These are phyloP conservation scores for Wickerhamomyces subpelliculosus DNA, from an alignment of 805 yeast species.

Conservation along the genomic window DNA sequence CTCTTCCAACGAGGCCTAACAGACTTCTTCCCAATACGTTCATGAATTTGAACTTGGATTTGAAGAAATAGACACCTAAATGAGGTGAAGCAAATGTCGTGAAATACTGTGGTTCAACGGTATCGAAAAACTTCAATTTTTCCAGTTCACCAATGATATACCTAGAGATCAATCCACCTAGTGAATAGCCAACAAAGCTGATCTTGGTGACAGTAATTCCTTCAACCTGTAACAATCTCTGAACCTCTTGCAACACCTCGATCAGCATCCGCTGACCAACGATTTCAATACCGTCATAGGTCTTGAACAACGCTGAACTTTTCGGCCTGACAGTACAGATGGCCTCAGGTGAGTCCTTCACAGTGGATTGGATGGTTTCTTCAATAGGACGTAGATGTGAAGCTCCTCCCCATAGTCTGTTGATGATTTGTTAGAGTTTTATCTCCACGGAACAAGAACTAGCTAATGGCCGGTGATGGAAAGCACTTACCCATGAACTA, in stretches of 20 bases:
- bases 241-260: slow-evolving; percentile 48
- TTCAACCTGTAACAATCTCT: slow-evolving; percentile 25
- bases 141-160: slow-evolving; percentile 70
- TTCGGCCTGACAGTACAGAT: slow-evolving; percentile 43
- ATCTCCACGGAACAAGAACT: no score
- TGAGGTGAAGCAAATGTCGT: slow-evolving; percentile 79
- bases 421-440: background rate
- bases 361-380: slow-evolving; percentile 30
- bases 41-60: slow-evolving; percentile 26
- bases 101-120: slow-evolving; percentile 53
- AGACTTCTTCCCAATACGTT: slow-evolving; percentile 48
- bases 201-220: slow-evolving; percentile 39
- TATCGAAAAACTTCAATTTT: slow-evolving; percentile 47
- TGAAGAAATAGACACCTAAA: slow-evolving; percentile 51
- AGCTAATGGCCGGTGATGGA: no score
- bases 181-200: slow-evolving; percentile 79
- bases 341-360: slow-evolving; percentile 35
- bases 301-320: slow-evolving; percentile 61
- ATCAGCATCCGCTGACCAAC: slow-evolving; percentile 64
- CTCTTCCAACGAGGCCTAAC: slow-evolving; percentile 66
- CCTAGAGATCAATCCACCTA: slow-evolving; percentile 82
- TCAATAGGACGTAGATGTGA: slow-evolving; percentile 46
- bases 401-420: slow-evolving; percentile 57
- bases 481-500: slow-evolving; percentile 75
- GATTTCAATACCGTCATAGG: slow-evolving; percentile 79